Evolutionary conservation across 2,329 filamentous ascomycete species (phyloP), one percentile per base, ranked within the genome.

Genomic region (Purpureocillium takamizusanense): DNA sequence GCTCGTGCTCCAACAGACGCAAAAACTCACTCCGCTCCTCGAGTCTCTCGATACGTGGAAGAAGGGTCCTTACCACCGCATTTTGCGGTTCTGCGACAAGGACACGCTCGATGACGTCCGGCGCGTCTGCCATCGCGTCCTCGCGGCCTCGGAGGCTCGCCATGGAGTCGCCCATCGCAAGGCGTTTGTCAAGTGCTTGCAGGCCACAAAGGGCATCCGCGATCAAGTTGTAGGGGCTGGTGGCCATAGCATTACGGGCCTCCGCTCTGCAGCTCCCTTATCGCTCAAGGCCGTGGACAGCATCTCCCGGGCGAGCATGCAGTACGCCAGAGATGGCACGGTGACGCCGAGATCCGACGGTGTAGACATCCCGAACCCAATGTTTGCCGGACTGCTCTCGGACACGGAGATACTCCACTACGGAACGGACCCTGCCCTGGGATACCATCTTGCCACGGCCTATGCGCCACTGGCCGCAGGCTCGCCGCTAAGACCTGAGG

Each of bases 361-460:
- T 11, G 39, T 42, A 13, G 44, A 47, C 15, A 36, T 51, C 2
- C 57, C 59, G n/a, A 74, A 75, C 45, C 73, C 76, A 30, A 51
- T 68, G 30, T 65, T 70, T 38, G 55, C 61, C 3, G 17, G 48
- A 43, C n/a, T 59, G 0, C 41, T 66, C 3, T 61, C 59, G 0
- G 42, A 52, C 4, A 42, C 51, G n/a, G 55, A 57, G 2, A 43
- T 57, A 3, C 53, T 78, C 21, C 66, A 72, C 41, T 68, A 70
- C 48, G 62, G 57, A 4, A 63, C 62, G 4, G 61, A 79, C 42
- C 76, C 77, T 1, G 43, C 77, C 1, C 48, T 69, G 6, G 69
- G 74, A 1, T 81, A 73, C 41, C 76, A 81, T 51, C 60, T 80
- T n/a, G 70, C 72, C 2, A 56, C 63, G 1, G 69, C 65, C 3